phyloP scores from a whole-genome alignment of 441 rosid species.

The Mallotus japonicus region DNA sequence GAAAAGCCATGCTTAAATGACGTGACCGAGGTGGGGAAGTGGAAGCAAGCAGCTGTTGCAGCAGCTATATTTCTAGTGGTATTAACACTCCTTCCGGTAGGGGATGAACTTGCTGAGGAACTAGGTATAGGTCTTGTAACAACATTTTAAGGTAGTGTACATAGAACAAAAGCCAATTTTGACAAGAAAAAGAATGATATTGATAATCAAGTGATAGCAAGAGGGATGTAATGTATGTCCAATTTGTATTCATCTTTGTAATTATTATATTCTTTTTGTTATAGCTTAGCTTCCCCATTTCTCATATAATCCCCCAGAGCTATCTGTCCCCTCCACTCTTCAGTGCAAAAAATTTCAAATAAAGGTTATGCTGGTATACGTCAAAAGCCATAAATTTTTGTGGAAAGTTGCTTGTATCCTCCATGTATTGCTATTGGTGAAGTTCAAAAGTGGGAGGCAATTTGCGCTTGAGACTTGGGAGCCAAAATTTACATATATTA shows the following conservation, averaged over 20 bases:
- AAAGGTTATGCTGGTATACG: too few species aligned
- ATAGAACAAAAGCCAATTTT: conserved; percentile 35
- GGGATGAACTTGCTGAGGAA: conserved; percentile 97
- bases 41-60: conserved; percentile 69
- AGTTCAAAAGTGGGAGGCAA: too few species aligned
- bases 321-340: too few species aligned
- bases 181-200: conserved; percentile 5
- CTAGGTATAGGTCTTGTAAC: conserved; percentile 87
- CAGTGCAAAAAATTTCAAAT: too few species aligned
- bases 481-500: too few species aligned
- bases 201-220: conserved; percentile 13
- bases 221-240: conserved; percentile 1
- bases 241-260: conserved; percentile 17
- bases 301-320: neutral
- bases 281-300: neutral
- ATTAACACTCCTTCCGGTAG: conserved; percentile 77
- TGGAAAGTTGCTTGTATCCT: too few species aligned
- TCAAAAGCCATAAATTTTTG: too few species aligned
- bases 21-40: conserved; percentile 88
- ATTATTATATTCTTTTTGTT: conserved; percentile 11
- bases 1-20: conserved; percentile 91
- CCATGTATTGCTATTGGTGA: too few species aligned
- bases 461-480: too few species aligned
- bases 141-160: conserved; percentile 46
- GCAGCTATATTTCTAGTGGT: conserved; percentile 56